Conservation (phyloP, 306 rosid genomes). For the Cicer judaicum region DNA sequence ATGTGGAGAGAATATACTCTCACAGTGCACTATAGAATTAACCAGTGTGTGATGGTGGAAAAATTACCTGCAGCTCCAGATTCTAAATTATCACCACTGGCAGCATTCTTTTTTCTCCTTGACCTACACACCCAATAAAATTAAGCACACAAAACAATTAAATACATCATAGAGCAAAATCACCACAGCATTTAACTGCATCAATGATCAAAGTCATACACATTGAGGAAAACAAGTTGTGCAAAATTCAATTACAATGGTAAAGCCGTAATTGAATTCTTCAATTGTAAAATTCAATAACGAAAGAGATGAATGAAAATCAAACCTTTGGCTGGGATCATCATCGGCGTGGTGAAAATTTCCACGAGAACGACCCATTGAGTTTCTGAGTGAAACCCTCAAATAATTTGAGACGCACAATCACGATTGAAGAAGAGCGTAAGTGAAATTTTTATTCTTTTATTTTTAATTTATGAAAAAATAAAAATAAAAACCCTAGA, state of each 20-base stretch:
- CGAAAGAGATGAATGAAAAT: conserved; percentile 38
- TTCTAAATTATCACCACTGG: conserved; percentile 85
- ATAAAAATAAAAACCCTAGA: conserved; percentile 44
- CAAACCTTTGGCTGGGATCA: conserved; percentile 90
- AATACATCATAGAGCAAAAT: conserved; percentile 18
- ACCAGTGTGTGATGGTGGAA: conserved; percentile 23
- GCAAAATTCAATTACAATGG: conserved; percentile 8
- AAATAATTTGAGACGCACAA: conserved; percentile 13
- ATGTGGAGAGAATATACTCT: neutral
- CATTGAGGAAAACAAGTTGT: conserved; percentile 28
- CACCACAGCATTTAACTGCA: conserved; percentile 9
- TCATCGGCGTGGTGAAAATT: conserved; percentile 84
- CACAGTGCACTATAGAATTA: neutral
- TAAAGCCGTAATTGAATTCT: no score
- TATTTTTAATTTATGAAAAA: neutral
- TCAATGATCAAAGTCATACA: conserved; percentile 19
- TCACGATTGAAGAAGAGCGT: conserved; percentile 21
- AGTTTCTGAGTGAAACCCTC: conserved; percentile 31
- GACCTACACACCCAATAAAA: conserved; percentile 65
- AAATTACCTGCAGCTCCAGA: conserved; percentile 73
- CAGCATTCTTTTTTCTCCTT: conserved; percentile 88
- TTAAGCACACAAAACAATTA: conserved; percentile 37
- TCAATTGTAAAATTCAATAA: neutral
- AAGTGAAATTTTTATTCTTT: neutral
- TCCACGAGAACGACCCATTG: conserved; percentile 99